phyloP scores from a whole-genome alignment of 768 basidiomycete species.

The Calocybe indica region DNA sequence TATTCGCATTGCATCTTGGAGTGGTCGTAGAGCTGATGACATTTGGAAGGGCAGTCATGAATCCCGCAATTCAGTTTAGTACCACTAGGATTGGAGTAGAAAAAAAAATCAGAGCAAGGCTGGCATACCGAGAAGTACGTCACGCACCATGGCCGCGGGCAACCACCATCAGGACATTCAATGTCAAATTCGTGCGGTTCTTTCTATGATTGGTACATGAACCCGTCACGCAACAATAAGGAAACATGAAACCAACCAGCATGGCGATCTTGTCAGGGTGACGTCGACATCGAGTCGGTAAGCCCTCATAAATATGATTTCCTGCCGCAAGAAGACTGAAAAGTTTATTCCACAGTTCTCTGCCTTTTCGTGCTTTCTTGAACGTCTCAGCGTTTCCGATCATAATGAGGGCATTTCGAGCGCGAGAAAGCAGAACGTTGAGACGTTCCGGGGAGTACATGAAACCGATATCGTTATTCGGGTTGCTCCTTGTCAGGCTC shows the following conservation, averaged over 20 bases:
- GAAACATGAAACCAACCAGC: conserved; percentile 13
- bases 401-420: conserved; percentile 58
- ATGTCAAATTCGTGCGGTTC: conserved; percentile 42
- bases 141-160: conserved; percentile 50
- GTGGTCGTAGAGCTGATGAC: conserved; percentile 51
- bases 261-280: conserved; percentile 38
- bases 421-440: conserved; percentile 66
- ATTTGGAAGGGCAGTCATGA: conserved; percentile 55
- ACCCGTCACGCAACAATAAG: too few species aligned
- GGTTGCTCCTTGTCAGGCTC: conserved; percentile 57
- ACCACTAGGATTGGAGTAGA: conserved; percentile 29
- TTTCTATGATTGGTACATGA: conserved; percentile 3
- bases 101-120: background rate
- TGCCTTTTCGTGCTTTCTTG: conserved; percentile 41
- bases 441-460: conserved; percentile 66
- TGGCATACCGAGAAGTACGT: background rate
- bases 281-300: conserved; percentile 53
- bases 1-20: conserved; percentile 45
- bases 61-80: conserved; percentile 39
- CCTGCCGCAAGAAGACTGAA: conserved; percentile 36
- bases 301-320: conserved; percentile 48
- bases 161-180: conserved; percentile 58
- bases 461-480: conserved; percentile 55
- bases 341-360: conserved; percentile 44
- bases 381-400: conserved; percentile 64